Evolutionary conservation across 176 grass and related monocot genomes (phyloP).

Genomic region (Aegilops tauschii): DNA sequence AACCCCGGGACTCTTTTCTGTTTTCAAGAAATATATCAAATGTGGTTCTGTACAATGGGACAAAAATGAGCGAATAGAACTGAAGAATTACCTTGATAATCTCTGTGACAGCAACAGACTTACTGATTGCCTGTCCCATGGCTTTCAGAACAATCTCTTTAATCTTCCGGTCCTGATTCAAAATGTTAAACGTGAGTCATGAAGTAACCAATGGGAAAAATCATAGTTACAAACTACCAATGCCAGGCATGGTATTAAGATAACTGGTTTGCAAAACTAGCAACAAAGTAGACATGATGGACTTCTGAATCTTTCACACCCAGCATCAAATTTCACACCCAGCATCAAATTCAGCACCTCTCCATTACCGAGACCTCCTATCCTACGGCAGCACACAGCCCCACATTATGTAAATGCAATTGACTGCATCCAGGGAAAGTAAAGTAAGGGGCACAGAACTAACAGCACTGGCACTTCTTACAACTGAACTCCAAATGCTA

Average conservation of each 20-base stretch:
- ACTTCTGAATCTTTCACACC: neutral
- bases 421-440: neutral
- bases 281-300: neutral
- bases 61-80: neutral
- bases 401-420: neutral
- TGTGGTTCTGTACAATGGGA: constrained; percentile 1
- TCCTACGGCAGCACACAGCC: neutral
- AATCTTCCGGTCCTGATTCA: constrained; percentile 62
- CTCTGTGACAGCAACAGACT: constrained; percentile 85
- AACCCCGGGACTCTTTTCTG: constrained; percentile 78
- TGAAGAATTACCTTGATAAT: constrained; percentile 75
- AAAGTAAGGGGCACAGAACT: neutral
- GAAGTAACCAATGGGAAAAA: neutral
- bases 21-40: constrained; percentile 35
- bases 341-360: neutral
- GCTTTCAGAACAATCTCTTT: constrained; percentile 94
- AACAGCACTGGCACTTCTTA: neutral
- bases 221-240: neutral
- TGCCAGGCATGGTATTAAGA: neutral
- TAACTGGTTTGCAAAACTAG: neutral
- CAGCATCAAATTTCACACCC: too few species aligned
- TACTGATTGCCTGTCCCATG: constrained; percentile 98
- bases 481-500: neutral
- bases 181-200: neutral
- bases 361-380: neutral